These are phyloP conservation scores for Fomes fomentarius DNA, from an alignment of 1,284 basidiomycete species.

Conservation along the genomic window DNA sequence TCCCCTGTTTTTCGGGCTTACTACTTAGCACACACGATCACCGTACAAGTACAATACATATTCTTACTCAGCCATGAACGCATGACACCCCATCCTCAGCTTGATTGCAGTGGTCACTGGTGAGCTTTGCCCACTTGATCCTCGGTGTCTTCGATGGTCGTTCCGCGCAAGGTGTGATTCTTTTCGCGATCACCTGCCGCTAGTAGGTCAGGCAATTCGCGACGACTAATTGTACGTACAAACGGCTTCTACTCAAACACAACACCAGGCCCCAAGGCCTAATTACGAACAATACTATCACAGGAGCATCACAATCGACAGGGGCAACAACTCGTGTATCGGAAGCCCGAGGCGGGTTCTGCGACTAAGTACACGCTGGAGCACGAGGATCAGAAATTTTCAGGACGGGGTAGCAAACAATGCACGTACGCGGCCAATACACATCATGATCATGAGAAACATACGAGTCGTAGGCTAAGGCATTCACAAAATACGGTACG, in stretches of 20 bases:
- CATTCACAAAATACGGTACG: slow-evolving; percentile 9
- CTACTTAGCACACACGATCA: slow-evolving; percentile 3
- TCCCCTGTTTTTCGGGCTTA: slow-evolving; percentile 1
- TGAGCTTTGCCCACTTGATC: too few relatives aligned
- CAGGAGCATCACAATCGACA: neutral
- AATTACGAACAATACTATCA: too few relatives aligned
- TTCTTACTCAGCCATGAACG: neutral
- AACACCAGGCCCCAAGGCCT: too few relatives aligned
- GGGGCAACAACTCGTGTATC: neutral
- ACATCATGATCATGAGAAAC: slow-evolving; percentile 14
- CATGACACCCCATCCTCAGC: neutral
- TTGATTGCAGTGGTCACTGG: too few relatives aligned
- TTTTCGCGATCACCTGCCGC: too few relatives aligned
- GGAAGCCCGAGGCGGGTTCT: neutral
- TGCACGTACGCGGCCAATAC: slow-evolving; percentile 2
- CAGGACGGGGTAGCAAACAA: neutral
- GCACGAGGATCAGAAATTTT: too few relatives aligned
- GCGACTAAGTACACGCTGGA: too few relatives aligned
- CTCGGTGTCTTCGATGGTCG: neutral
- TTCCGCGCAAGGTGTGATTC: too few relatives aligned
- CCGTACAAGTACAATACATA: neutral
- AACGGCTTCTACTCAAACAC: too few relatives aligned
- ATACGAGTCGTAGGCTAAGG: slow-evolving; percentile 2
- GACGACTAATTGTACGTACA: too few relatives aligned
- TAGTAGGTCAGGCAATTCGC: too few relatives aligned